These are phyloP conservation scores for Podaxis sp. DNA, from an alignment of 768 basidiomycete genomes.

Conservation along the genomic window DNA sequence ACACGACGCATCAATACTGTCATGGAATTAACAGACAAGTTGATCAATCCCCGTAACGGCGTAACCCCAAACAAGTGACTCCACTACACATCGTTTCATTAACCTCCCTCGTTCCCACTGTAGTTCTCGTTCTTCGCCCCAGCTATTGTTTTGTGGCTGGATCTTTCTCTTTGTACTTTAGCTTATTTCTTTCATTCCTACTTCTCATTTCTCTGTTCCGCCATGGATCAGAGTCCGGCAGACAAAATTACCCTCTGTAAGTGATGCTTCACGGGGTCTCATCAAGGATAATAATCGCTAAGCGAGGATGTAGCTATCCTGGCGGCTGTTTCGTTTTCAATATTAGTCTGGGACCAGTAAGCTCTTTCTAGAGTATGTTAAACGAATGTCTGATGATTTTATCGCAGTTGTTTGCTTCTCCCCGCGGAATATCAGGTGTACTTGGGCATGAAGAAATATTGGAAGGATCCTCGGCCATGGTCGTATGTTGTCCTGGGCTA, in stretches of 20 bases:
- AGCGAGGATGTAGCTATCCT: neutral
- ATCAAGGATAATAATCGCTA: neutral
- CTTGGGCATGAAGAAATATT: constrained; percentile 25
- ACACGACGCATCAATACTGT: neutral
- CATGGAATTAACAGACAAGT: neutral
- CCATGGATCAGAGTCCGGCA: constrained; percentile 1
- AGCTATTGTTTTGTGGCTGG: neutral
- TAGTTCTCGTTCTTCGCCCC: neutral
- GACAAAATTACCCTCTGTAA: constrained; percentile 4
- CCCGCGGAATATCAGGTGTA: constrained; percentile 28
- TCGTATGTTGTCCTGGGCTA: constrained; percentile 21
- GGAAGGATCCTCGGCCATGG: constrained; percentile 29
- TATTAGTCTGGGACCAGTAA: constrained; percentile 11
- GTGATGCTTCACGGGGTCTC: neutral
- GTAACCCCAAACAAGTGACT: neutral
- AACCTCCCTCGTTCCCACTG: neutral
- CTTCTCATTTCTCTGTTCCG: neutral
- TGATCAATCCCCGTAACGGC: neutral
- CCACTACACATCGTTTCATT: neutral
- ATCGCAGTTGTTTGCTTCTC: constrained; percentile 10
- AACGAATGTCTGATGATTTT: neutral
- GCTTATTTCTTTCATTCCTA: neutral
- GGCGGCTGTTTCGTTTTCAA: constrained; percentile 5
- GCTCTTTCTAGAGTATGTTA: neutral
- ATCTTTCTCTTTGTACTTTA: no score